These are phyloP conservation scores for Yamadazyma laniorum DNA, from an alignment of 805 yeast species.

Conservation along the genomic window DNA sequence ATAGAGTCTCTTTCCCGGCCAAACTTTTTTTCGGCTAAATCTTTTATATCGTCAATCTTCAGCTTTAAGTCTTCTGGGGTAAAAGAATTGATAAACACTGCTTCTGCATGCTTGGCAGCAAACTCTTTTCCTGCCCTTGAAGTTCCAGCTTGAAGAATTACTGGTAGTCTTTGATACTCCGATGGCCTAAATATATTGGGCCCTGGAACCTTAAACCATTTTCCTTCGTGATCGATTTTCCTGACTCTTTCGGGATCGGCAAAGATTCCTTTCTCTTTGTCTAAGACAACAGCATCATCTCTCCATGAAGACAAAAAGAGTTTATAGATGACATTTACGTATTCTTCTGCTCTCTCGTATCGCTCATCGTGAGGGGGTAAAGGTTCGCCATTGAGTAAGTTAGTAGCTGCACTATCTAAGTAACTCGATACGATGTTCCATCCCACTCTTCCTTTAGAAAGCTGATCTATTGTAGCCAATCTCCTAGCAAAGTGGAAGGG, in stretches of 20 bases:
- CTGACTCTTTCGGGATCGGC: constrained; percentile 40
- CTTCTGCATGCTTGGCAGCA: constrained; percentile 45
- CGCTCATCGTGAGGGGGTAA: constrained; percentile 42
- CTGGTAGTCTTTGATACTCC: constrained; percentile 41
- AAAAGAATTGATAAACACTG: constrained; percentile 36
- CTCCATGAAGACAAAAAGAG: constrained; percentile 44
- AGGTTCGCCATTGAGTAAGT: constrained; percentile 33
- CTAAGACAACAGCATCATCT: constrained; percentile 38
- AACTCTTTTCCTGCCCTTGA: constrained; percentile 41
- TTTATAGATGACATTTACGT: constrained; percentile 39
- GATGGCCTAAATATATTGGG: constrained; percentile 43
- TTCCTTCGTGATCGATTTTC: constrained; percentile 42
- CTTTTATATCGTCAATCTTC: constrained; percentile 29
- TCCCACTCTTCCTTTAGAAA: constrained; percentile 44
- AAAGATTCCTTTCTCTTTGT: constrained; percentile 28
- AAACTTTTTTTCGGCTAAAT: constrained; percentile 28
- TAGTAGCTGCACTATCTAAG: constrained; percentile 41
- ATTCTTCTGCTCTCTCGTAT: constrained; percentile 41
- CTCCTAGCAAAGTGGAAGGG: constrained; percentile 44
- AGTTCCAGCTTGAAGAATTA: constrained; percentile 45
- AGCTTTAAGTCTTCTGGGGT: constrained; percentile 28
- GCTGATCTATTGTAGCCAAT: constrained; percentile 43
- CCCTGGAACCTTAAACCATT: constrained; percentile 42
- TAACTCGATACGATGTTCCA: constrained; percentile 48
- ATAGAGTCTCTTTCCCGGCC: constrained; percentile 35